Conservation (phyloP, 768 basidiomycete genomes). For the Megacollybia marginata region DNA sequence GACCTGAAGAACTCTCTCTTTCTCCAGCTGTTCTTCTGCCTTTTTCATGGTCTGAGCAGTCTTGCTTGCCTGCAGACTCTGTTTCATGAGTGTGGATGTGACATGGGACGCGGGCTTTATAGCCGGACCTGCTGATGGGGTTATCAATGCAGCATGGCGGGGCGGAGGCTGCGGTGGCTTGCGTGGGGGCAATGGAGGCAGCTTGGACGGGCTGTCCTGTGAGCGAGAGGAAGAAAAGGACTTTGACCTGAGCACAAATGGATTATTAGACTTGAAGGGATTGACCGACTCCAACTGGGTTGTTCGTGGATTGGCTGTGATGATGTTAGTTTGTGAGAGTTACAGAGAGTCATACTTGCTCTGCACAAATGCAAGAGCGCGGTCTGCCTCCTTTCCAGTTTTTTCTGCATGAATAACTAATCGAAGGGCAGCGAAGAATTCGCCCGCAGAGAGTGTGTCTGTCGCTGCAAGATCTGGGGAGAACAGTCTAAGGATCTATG, state of each 20-base stretch:
- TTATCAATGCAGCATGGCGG: slow-evolving; percentile 8
- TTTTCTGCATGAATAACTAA: slow-evolving; percentile 58
- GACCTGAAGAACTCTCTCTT: slow-evolving; percentile 63
- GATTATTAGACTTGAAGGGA: slow-evolving; percentile 23
- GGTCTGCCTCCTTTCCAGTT: slow-evolving; percentile 54
- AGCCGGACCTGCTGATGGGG: slow-evolving; percentile 1
- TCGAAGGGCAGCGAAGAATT: slow-evolving; percentile 71
- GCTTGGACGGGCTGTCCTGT: slow-evolving; percentile 9
- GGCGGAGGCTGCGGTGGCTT: slow-evolving; percentile 26
- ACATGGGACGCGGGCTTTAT: slow-evolving; percentile 34
- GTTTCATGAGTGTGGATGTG: slow-evolving; percentile 61
- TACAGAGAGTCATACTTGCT: slow-evolving; percentile 32
- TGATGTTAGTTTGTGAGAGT: not conserved
- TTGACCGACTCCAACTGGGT: too few relatives aligned
- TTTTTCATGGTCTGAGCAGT: slow-evolving; percentile 64
- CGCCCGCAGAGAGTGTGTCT: slow-evolving; percentile 55
- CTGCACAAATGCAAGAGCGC: slow-evolving; percentile 67
- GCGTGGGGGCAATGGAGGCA: slow-evolving; percentile 47
- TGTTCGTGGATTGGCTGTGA: too few relatives aligned
- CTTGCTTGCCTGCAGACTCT: slow-evolving; percentile 68
- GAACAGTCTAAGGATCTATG: slow-evolving; percentile 61
- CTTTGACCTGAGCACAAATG: slow-evolving; percentile 24
- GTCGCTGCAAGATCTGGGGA: slow-evolving; percentile 42
- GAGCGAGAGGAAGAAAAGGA: slow-evolving; percentile 6
- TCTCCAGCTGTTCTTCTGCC: slow-evolving; percentile 60